Base-by-base conservation (phyloP, 805 yeast genomes). In the Metschnikowia baotianmanensis region DNA sequence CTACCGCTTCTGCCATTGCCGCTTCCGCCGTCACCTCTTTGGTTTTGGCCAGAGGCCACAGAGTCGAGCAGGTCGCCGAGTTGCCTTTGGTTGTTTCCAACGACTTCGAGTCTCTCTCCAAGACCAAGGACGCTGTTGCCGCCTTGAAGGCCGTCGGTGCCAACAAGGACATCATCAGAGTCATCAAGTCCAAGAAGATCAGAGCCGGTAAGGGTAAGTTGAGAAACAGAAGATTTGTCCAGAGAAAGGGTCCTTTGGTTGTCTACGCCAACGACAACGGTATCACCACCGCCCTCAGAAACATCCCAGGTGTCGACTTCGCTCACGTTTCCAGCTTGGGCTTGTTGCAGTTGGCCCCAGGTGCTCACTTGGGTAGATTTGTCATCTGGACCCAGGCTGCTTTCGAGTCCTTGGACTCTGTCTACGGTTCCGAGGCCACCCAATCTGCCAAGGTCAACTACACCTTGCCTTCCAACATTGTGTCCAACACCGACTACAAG, bases 171-270 rank as follows among this genome's bases (percentile, higher is more conserved):
- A 93, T 93, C 66, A 81, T 86, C 79, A 89, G 89, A 85, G 99
- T 91, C 68, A 79, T 91, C 81, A 88, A 87, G 77, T 91, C 98
- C 75, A 90, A 87, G 89, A 93, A 89, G 78, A 72, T 90, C 77
- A 89, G 99, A 80, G 97, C 99, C 63, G 99, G 99, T 83, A 88
- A 91, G 83, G 99, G 99, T 86, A 93, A 93, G 81, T 78, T 88
- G 79, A 89, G 99, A 84, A 95, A 95, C 80, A 89, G 99, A 82
- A 90, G 99, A 82, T 86, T 80, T 85, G 87, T 96, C 65, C 99
- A 93, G 80, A 90, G 98, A 83, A 87, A 93, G 76, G 99, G 99
- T 74, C 99, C 99, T 70, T 86, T 93, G 70, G 95, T 93, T 60
- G 96, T 93, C 76, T 93, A 90, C 88, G 83, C 87, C 67, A 79